Conservation (phyloP, 164 flowering plant genomes). For the Vitis riparia region DNA sequence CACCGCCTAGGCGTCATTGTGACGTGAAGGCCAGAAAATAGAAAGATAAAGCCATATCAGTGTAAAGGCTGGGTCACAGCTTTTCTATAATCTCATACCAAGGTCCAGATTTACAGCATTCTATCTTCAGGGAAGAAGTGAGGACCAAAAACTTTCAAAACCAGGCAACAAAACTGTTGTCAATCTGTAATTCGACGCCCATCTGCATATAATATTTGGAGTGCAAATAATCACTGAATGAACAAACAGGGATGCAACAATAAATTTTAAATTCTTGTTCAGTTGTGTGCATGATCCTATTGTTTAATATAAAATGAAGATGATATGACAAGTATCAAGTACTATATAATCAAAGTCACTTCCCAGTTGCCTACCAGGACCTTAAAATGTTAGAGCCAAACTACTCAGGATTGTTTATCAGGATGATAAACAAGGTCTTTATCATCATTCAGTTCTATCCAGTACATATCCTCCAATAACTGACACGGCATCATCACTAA, state of each 20-base stretch:
- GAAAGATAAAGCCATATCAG: constrained; percentile 1
- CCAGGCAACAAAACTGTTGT: background rate
- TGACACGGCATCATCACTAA: too few species aligned
- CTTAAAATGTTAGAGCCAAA: too few species aligned
- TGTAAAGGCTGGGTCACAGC: background rate
- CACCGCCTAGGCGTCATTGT: constrained; percentile 2
- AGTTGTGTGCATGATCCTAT: too few species aligned
- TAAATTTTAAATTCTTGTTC: too few species aligned
- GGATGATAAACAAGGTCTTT: too few species aligned
- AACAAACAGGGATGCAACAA: background rate
- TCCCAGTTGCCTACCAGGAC: too few species aligned
- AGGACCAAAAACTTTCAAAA: background rate
- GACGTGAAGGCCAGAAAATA: constrained; percentile 10
- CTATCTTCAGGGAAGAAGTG: background rate
- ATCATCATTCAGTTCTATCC: too few species aligned
- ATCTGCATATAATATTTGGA: background rate
- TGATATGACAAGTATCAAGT: too few species aligned
- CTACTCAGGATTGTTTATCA: too few species aligned
- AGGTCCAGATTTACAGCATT: constrained; percentile 3
- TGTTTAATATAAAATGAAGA: too few species aligned
- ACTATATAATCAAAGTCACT: too few species aligned
- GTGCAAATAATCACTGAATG: background rate
- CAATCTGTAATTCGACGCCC: background rate
- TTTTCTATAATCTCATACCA: background rate
- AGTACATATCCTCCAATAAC: too few species aligned